Evolutionary conservation across 352 stramenopile species (phyloP), one percentile per base, ranked within the genome.

Genomic region (Phytophthora europaea): DNA sequence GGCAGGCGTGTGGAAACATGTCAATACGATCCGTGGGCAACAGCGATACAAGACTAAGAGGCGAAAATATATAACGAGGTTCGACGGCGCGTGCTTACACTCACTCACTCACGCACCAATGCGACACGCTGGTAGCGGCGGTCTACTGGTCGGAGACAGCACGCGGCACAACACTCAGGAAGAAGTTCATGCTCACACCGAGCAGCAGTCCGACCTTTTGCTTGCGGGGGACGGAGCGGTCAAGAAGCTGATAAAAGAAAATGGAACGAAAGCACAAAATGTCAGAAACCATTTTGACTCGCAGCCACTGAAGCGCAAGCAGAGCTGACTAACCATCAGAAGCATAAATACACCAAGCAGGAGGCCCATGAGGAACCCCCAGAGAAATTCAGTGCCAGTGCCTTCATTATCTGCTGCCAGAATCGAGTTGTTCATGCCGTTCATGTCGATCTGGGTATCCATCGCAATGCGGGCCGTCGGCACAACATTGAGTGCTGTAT

Each of bases 281-380:
- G 48, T 31, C 28, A 31, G 22, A 2, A 20, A 54, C 20, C 13
- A 18, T 15, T 8, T 45, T 16, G 13, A 33, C 48, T 31, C 13
- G 13, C 40, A 23, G 2, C 7, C 16, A 12, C 43, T 50, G 15
- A 13, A 26, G 31, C 20, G 48, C 26, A 16, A 13, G 18, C 7
- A 2, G 18, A 4, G 26, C 26, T 31, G 10, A 81, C 85, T 65
- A 67, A 95, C 90, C 85, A 97, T 94, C 22, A 97, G 72, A 61
- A 97, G 81, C 90, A 97, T 97, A 83, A 97, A 97, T 77, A 97
- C 89, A 61, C 90, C 90, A 45, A 97, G 79, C 45, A 97, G 71
- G 23, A 97, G 76, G 12, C 90, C 90, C 90, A 97, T 97, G 45
- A 95, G 78, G 67, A 97, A 93, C 13, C 90, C 90, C 90, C 90